Conservation (phyloP, 768 basidiomycete genomes). For the Inosperma sp. region DNA sequence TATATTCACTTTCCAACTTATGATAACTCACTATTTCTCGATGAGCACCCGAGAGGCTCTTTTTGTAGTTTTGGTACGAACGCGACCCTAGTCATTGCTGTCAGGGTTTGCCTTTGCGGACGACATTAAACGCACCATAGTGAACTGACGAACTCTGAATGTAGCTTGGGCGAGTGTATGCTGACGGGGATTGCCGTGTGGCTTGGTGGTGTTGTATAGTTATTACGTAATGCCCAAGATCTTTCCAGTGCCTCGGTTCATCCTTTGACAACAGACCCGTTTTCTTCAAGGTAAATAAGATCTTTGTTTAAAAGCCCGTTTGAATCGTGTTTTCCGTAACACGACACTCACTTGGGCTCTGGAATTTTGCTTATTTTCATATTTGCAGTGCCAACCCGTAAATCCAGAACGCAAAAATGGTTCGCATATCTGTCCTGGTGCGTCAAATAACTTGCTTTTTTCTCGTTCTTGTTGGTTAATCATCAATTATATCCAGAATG, state of each 20-base stretch:
- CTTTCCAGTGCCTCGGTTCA: slow-evolving; percentile 4
- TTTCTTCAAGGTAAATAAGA: slow-evolving; percentile 9
- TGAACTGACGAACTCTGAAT: slow-evolving; percentile 28
- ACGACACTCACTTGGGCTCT: slow-evolving; percentile 78
- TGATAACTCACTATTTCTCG: slow-evolving; percentile 87
- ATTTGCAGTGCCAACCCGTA: slow-evolving; percentile 10
- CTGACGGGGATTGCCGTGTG: slow-evolving; percentile 37
- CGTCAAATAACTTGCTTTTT: slow-evolving; percentile 35
- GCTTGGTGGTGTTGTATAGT: slow-evolving; percentile 41
- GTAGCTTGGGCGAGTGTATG: neutral
- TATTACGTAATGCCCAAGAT: slow-evolving; percentile 16
- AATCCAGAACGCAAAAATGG: slow-evolving; percentile 54
- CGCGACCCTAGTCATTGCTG: slow-evolving; percentile 70
- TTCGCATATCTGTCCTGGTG: slow-evolving; percentile 84
- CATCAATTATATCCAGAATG: slow-evolving; percentile 32
- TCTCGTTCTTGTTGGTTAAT: neutral
- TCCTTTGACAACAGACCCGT: slow-evolving; percentile 12
- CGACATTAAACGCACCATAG: slow-evolving; percentile 46
- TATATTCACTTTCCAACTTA: neutral
- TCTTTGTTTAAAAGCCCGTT: slow-evolving; percentile 39
- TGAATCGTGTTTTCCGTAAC: slow-evolving; percentile 80
- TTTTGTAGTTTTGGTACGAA: slow-evolving; percentile 99
- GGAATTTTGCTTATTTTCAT: slow-evolving; percentile 23
- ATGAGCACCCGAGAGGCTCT: slow-evolving; percentile 98
- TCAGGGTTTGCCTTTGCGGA: slow-evolving; percentile 15